These are phyloP conservation scores for Sclerotinia glacialis DNA, from an alignment of 2,329 filamentous ascomycete species.

Conservation along the genomic window DNA sequence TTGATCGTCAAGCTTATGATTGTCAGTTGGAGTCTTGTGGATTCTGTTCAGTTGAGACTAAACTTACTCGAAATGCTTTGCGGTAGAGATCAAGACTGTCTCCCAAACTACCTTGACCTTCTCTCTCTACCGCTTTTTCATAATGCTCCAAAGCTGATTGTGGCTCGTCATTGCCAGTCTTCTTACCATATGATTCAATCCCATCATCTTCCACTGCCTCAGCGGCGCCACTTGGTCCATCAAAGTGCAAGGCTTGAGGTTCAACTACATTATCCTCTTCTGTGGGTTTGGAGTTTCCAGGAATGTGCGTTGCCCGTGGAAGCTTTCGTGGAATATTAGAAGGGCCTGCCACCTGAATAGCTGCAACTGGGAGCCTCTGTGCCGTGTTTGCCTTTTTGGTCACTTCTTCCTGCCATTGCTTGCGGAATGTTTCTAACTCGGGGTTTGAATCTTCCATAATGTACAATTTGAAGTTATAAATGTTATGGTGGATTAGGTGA, in stretches of 20 bases:
- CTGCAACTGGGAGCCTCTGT: constrained; percentile 21
- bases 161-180: constrained; percentile 48
- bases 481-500: not conserved
- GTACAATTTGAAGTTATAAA: not conserved
- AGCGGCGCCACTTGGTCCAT: constrained; percentile 22
- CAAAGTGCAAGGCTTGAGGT: constrained; percentile 22
- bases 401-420: constrained; percentile 76
- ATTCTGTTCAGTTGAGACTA: not conserved
- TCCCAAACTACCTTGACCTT: constrained; percentile 78
- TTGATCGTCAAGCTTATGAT: constrained; percentile 67
- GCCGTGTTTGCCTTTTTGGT: constrained; percentile 33
- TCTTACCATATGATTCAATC: constrained; percentile 18
- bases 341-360: constrained; percentile 20
- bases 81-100: constrained; percentile 88
- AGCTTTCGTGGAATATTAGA: constrained; percentile 29
- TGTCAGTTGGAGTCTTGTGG: constrained; percentile 22
- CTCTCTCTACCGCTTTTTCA: constrained; percentile 85
- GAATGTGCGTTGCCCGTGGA: constrained; percentile 11
- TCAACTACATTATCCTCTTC: constrained; percentile 29
- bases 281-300: constrained; percentile 6
- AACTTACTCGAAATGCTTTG: constrained; percentile 76
- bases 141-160: constrained; percentile 86
- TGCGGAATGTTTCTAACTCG: constrained; percentile 82
- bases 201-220: constrained; percentile 21
- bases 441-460: constrained; percentile 50